These are phyloP conservation scores for Eleusine coracana DNA, from an alignment of 176 grass and related monocot species.

Conservation along the genomic window DNA sequence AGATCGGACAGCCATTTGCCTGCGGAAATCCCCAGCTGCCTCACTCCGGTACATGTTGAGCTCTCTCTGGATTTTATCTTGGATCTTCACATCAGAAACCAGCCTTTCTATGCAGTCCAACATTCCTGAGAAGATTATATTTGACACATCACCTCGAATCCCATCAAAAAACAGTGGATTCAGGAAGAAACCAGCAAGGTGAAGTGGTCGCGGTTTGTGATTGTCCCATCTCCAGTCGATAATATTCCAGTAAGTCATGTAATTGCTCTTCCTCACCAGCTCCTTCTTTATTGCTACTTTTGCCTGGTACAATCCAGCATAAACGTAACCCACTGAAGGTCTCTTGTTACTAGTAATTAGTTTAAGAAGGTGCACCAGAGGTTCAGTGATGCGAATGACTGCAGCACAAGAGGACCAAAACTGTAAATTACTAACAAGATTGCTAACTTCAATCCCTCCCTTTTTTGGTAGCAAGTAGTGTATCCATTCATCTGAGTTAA, in stretches of 20 bases:
- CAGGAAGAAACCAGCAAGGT: slow-evolving; percentile 79
- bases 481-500: slow-evolving; percentile 76
- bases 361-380: slow-evolving; percentile 78
- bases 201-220: slow-evolving; percentile 62
- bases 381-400: slow-evolving; percentile 70
- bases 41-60: slow-evolving; percentile 77
- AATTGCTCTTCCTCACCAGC: slow-evolving; percentile 65
- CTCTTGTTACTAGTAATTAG: slow-evolving; percentile 70
- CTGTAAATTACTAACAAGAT: slow-evolving; percentile 60
- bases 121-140: slow-evolving; percentile 78
- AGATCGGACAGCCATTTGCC: slow-evolving; percentile 88
- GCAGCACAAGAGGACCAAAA: slow-evolving; percentile 77
- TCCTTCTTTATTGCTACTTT: slow-evolving; percentile 85
- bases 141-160: slow-evolving; percentile 72
- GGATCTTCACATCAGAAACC: slow-evolving; percentile 78
- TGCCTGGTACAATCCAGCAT: slow-evolving; percentile 72
- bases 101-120: slow-evolving; percentile 88
- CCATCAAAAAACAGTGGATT: slow-evolving; percentile 89
- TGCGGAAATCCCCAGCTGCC: slow-evolving; percentile 75
- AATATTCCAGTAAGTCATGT: slow-evolving; percentile 80
- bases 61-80: slow-evolving; percentile 95
- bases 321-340: slow-evolving; percentile 86
- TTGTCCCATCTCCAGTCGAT: slow-evolving; percentile 82
- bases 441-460: slow-evolving; percentile 60
- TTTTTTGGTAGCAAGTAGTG: slow-evolving; percentile 59